These are phyloP conservation scores for Vavraia culicis DNA, from an alignment of 371 early-diverging fungal genomes.

Conservation along the genomic window DNA sequence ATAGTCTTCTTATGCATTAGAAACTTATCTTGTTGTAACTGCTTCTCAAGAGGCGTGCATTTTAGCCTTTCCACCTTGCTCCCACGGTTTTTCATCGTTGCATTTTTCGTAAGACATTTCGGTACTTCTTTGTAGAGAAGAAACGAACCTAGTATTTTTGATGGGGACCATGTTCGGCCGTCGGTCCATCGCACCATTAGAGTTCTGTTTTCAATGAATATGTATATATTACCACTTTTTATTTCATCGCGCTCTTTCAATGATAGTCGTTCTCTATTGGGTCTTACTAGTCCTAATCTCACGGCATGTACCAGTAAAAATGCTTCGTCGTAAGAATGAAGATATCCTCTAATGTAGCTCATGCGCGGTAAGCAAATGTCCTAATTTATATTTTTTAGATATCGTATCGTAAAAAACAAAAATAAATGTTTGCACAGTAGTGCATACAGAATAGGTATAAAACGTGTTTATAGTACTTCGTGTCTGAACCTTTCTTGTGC, in stretches of 20 bases:
- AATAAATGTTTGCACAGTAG: too few relatives aligned
- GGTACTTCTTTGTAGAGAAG: conserved; percentile 41
- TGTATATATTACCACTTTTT: conserved; percentile 38
- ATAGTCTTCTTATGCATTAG: conserved; percentile 36
- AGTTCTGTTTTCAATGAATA: conserved; percentile 37
- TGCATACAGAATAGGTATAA: too few relatives aligned
- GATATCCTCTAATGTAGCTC: conserved; percentile 24
- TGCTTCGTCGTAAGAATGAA: conserved; percentile 34
- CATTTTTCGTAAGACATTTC: too few relatives aligned
- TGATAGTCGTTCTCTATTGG: conserved; percentile 12
- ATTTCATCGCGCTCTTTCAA: conserved; percentile 31
- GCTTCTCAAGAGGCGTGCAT: not conserved
- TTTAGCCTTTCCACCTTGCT: too few relatives aligned
- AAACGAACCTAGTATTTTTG: conserved; percentile 42
- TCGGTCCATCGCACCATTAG: conserved; percentile 45
- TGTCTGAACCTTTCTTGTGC: too few relatives aligned
- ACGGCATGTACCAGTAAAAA: conserved; percentile 30
- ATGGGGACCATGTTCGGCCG: conserved; percentile 43
- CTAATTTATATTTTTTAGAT: too few relatives aligned
- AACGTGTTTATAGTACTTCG: too few relatives aligned
- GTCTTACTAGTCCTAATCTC: too few relatives aligned
- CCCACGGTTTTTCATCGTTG: too few relatives aligned
- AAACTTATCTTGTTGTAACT: conserved; percentile 22
- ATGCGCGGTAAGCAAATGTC: too few relatives aligned
- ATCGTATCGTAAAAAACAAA: too few relatives aligned